phyloP scores from a whole-genome alignment of 257 asterid genomes.

The Petrea volubilis region DNA sequence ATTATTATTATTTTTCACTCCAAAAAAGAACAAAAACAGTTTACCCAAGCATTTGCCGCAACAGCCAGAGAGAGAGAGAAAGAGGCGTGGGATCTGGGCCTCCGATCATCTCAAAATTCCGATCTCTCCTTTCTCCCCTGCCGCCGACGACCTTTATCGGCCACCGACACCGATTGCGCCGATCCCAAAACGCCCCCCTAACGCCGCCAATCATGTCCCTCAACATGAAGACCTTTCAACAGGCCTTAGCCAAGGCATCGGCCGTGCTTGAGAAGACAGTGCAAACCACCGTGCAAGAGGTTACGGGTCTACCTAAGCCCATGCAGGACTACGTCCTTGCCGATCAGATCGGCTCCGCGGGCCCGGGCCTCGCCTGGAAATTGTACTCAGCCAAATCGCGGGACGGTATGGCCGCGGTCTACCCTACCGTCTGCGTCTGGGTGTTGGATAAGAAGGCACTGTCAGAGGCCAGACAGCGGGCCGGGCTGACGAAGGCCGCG shows the following conservation, averaged over 20 bases:
- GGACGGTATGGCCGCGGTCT: conserved; percentile 61
- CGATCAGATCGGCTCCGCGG: conserved; percentile 97
- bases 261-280: conserved; percentile 98
- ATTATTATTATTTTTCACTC: conserved; percentile 19
- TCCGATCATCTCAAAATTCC: conserved; percentile 38
- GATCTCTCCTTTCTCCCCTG: conserved; percentile 32
- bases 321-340: conserved; percentile 81
- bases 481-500: conserved; percentile 84
- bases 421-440: conserved; percentile 94
- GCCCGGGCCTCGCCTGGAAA: conserved; percentile 94
- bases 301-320: conserved; percentile 84
- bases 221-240: conserved; percentile 87
- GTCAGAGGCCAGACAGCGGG: conserved; percentile 82
- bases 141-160: neutral
- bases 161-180: neutral
- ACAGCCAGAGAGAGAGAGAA: conserved; percentile 38
- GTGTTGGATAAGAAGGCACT: conserved; percentile 78
- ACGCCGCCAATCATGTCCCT: conserved; percentile 56
- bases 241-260: conserved; percentile 96
- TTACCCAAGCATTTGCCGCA: conserved; percentile 13
- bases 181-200: conserved; percentile 11
- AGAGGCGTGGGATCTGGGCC: conserved; percentile 40
- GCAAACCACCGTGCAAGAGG: conserved; percentile 94
- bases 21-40: conserved; percentile 11
- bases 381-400: conserved; percentile 85